phyloP scores from a whole-genome alignment of 73 alveolate species.

The Paramecium sonneborni region DNA sequence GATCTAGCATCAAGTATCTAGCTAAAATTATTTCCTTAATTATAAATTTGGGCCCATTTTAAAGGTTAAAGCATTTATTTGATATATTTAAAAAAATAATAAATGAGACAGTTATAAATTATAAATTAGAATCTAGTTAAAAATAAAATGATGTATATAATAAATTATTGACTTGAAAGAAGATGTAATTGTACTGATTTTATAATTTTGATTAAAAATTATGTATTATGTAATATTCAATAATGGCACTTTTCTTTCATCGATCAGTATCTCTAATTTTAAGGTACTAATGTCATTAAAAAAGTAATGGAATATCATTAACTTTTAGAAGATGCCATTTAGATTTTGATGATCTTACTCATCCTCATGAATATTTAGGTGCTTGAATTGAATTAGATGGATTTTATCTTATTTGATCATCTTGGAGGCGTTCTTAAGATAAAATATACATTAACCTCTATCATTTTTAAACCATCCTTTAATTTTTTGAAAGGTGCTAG shows the following conservation, averaged over 20 bases:
- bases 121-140: no score
- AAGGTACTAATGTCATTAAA: slow-evolving; percentile 6
- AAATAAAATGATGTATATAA: no score
- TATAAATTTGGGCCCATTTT: no score
- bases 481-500: background rate
- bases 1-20: no score
- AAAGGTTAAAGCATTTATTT: no score
- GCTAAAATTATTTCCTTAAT: no score
- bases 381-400: background rate
- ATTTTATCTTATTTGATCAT: background rate
- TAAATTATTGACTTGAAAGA: no score
- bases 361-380: background rate
- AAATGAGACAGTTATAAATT: no score
- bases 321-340: background rate
- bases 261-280: background rate
- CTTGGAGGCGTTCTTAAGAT: background rate
- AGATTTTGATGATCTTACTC: background rate
- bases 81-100: no score
- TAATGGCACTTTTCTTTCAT: background rate
- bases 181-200: background rate
- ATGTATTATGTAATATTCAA: background rate
- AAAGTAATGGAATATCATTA: background rate
- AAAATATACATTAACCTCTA: slow-evolving; percentile 14
- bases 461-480: background rate
- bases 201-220: background rate